phyloP scores from a whole-genome alignment of 2,329 filamentous ascomycete genomes.

The Pyrenochaeta sp. region DNA sequence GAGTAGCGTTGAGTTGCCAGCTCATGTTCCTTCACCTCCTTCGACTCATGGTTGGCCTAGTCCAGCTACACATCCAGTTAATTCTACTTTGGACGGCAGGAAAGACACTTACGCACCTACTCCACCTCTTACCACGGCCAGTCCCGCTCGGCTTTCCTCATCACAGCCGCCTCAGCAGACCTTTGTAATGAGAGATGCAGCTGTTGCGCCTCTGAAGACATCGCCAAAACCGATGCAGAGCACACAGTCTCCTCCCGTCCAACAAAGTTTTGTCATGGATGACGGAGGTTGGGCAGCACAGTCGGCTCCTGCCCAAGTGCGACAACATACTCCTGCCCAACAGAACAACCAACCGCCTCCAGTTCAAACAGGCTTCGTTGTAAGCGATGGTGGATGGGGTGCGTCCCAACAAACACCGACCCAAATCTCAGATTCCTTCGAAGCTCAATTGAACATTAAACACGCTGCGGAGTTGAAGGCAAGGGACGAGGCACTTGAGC shows the following conservation, averaged over 20 bases:
- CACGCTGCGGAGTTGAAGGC: constrained; percentile 36
- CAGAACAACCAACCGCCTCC: constrained; percentile 18
- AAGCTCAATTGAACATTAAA: constrained; percentile 9
- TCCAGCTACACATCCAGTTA: constrained; percentile 35
- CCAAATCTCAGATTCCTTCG: constrained; percentile 13
- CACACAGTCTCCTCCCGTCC: constrained; percentile 18
- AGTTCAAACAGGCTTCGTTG: constrained; percentile 16
- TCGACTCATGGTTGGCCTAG: constrained; percentile 42
- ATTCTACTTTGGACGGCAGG: constrained; percentile 15
- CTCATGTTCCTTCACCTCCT: constrained; percentile 34
- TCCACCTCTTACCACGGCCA: constrained; percentile 34
- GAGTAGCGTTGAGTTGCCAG: constrained; percentile 42
- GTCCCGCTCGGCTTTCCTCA: constrained; percentile 22
- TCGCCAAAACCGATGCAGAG: constrained; percentile 28
- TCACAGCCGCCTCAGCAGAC: constrained; percentile 27
- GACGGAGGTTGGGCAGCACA: constrained; percentile 23
- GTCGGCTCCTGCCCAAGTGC: constrained; percentile 5
- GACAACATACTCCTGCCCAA: constrained; percentile 20
- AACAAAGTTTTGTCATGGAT: constrained; percentile 30
- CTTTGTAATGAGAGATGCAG: constrained; percentile 32
- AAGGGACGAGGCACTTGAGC: constrained; percentile 39
- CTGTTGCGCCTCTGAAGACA: constrained; percentile 23
- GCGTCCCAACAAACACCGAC: constrained; percentile 20
- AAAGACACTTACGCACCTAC: constrained; percentile 43
- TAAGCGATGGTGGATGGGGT: constrained; percentile 21